A percentile compares a stretch with the other conserved stretches of the same genome.
phyloP scores from a whole-genome alignment of 495 filamentous ascomycete genomes.

The Penicillium pancosmium region DNA sequence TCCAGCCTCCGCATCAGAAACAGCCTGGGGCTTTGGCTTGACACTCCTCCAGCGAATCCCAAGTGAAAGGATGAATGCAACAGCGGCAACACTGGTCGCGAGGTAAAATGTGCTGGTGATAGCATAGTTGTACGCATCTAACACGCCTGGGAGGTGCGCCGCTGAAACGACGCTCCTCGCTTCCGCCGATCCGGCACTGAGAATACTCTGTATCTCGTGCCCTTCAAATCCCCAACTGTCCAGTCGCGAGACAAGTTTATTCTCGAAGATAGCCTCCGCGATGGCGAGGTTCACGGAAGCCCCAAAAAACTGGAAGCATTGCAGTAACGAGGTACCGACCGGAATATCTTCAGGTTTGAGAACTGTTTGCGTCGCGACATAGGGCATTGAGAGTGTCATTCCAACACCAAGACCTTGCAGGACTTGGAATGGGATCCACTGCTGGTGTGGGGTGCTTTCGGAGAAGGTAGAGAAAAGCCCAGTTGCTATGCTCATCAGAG shows the following conservation, averaged over 20 bases:
- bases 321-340: slow-evolving; percentile 9
- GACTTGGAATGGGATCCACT: slow-evolving; percentile 16
- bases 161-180: slow-evolving; percentile 15
- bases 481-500: slow-evolving; percentile 12
- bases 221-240: neutral
- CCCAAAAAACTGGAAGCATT: slow-evolving; percentile 16
- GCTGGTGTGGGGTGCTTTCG: neutral
- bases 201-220: slow-evolving; percentile 1
- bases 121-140: slow-evolving; percentile 29
- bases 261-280: slow-evolving; percentile 13
- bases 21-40: slow-evolving; percentile 1
- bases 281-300: slow-evolving; percentile 10
- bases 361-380: slow-evolving; percentile 8
- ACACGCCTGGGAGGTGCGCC: neutral
- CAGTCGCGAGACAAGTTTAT: slow-evolving; percentile 7
- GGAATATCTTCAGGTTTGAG: slow-evolving; percentile 15
- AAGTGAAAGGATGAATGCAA: slow-evolving; percentile 20
- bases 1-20: neutral
- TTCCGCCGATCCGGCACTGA: slow-evolving; percentile 7
- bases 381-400: slow-evolving; percentile 13
- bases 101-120: slow-evolving; percentile 30
- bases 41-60: slow-evolving; percentile 24
- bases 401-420: slow-evolving; percentile 11
- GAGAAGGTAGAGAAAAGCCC: slow-evolving; percentile 15
- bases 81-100: slow-evolving; percentile 19